phyloP scores from a whole-genome alignment of 441 rosid genomes.

The Adansonia rubrostipa region DNA sequence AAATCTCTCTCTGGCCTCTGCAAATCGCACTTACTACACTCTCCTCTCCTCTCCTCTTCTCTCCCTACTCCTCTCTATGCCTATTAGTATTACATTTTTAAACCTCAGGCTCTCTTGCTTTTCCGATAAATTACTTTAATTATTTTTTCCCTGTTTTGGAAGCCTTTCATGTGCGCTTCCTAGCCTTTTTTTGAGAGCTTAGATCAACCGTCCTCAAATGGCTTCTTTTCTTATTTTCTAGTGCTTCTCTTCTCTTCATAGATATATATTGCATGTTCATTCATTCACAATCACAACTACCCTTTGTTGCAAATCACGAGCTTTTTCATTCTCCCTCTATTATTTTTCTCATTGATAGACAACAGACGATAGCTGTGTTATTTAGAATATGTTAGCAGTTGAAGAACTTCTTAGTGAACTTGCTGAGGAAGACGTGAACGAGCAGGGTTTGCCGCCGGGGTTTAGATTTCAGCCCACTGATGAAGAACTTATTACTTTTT shows the following conservation, averaged over 20 bases:
- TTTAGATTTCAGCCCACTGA: constrained; percentile 96
- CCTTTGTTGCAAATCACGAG: background rate
- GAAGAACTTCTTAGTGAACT: constrained; percentile 78
- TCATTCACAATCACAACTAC: constrained; percentile 21
- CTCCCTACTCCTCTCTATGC: background rate
- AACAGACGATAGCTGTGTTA: too few relatives aligned
- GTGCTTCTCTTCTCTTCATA: constrained; percentile 44
- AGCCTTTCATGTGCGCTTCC: constrained; percentile 25
- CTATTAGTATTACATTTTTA: background rate
- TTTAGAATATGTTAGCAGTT: constrained; percentile 50
- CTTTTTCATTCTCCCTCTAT: background rate
- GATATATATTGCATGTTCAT: constrained; percentile 27
- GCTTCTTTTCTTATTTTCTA: constrained; percentile 26
- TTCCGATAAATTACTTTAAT: constrained; percentile 24
- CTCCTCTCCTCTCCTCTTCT: background rate
- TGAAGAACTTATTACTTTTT: constrained; percentile 90
- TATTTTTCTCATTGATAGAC: background rate
- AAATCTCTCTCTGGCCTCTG: constrained; percentile 48
- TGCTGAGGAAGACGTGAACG: constrained; percentile 55
- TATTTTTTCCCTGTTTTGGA: constrained; percentile 21
- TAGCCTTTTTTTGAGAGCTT: constrained; percentile 24
- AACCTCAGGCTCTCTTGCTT: constrained; percentile 22
- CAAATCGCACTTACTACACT: constrained; percentile 36
- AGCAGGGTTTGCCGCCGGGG: constrained; percentile 88
- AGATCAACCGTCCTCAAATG: constrained; percentile 30